Evolutionary conservation across 768 basidiomycete genomes (phyloP), one percentile per base, ranked within the genome.

Genomic region (Kwoniella bestiolae): DNA sequence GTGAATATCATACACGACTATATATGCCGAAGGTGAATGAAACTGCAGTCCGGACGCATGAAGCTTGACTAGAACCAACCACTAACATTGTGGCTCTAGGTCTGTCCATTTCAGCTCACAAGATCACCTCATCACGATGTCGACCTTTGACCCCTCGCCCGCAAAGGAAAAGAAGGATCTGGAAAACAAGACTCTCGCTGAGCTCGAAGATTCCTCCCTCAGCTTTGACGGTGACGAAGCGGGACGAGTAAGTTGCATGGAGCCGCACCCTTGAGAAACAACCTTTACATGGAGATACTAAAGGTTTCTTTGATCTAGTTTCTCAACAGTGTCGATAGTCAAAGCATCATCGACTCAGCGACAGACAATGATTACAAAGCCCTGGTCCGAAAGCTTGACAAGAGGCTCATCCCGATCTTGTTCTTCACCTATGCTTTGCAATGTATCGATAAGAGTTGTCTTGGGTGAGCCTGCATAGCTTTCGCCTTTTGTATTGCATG

Each of bases 341-440:
- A 53, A 11, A 26, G 25, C 11, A 26, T 53, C 7, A 29, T 53
- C 14, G 52, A 21, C 11, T 11, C 25, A n/a, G 52, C 52, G 7
- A 53, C 52, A n/a, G 52, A 53, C 8, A 29, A 2, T 14, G 52
- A 53, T 31, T 53, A 53, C 26, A 53, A 34, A 53, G 83, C 58
- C 6, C 45, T 60, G 23, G 58, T 47, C 5, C 58, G 58, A 45
- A 60, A 60, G 41, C 26, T 60, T n/a, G 58, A 60, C 32, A 60
- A 45, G 31, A 38, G 58, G 25, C 44, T 60, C 9, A 38, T 60
- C 26, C 58, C 44, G 18, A 62, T 51, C 52, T 26, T 53, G 8
- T 53, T 53, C 52, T 25, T 53, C 52, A 53, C 52, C 23, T 53
- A 53, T 26, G 25, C 52, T 28, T 34, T 53, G 26, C 52, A 53